Base-by-base conservation (phyloP, 2,329 filamentous ascomycete genomes). In the Didymella segeticola region DNA sequence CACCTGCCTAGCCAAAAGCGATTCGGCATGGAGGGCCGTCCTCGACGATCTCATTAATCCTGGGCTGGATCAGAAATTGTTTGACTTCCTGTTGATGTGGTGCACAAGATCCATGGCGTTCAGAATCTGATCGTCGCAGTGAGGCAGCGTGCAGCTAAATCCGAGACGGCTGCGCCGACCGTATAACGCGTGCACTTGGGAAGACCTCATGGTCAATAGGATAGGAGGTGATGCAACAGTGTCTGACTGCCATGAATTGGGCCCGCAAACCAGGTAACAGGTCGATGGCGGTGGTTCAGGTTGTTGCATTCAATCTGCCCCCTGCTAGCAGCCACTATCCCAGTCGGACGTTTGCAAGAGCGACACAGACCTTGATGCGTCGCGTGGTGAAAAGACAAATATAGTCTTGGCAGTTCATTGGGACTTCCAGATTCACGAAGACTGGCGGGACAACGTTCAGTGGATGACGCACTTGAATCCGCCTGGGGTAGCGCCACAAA, bases 381-480 rank as follows among this genome's bases (percentile, higher is more conserved):
- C 69, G 66, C 69, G 67, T 72, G 68, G 61, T 43, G 39, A 37
- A 56, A 55, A 70, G 68, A 64, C 67, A 68, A 58, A 42, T 37
- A 47, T 50, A 51, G 41, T 27, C 62, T 68, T 66, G 68, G 64
- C 64, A 45, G 37, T 36, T 36, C 22, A 57, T 52, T 56, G 30
- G 19, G 46, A 29, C 53, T 53, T 64, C 57, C 53, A 53, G 49
- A 60, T 56, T 62, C 57, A 57, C 54, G 45, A 47, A 57, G 62
- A 66, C 53, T 56, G 59, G 53, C 38, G 56, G 52, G 42, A 52
- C 45, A 51, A 41, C 58, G 57, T 56, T 52, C 61, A 62, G 63
- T 60, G 54, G 36, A 66, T 69, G 67, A 71, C 66, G 69, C 69
- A 63, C 70, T 70, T 63, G 48, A 43, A 54, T 64, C 65, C 63